Evolutionary conservation across 352 stramenopile species (phyloP).

Genomic region (Phytophthora melonis): DNA sequence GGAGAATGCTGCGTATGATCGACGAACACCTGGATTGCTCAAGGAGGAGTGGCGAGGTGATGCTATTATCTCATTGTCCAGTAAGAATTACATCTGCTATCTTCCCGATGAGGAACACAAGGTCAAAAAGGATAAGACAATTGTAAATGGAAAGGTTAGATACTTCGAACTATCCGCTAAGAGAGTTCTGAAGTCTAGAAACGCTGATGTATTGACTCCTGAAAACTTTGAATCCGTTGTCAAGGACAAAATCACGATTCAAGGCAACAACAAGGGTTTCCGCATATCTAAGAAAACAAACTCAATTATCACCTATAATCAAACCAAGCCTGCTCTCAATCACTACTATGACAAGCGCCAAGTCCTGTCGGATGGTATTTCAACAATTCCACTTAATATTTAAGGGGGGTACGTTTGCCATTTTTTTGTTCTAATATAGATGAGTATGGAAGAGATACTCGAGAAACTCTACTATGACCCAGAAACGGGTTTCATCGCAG

Average conservation of each 20-base stretch:
- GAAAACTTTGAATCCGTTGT: not conserved
- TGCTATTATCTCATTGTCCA: too few species aligned
- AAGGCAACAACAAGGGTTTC: not conserved
- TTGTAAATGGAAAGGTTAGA: too few species aligned
- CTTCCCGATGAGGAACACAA: slow-evolving; percentile 1
- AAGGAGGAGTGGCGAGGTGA: too few species aligned
- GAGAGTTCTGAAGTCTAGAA: not conserved
- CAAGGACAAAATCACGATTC: not conserved
- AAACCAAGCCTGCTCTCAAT: too few species aligned
- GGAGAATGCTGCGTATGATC: too few species aligned
- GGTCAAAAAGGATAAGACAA: not conserved
- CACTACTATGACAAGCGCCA: too few species aligned
- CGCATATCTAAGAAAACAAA: not conserved
- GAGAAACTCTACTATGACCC: not conserved
- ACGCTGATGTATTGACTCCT: not conserved
- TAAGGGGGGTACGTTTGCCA: too few species aligned
- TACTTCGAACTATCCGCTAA: not conserved
- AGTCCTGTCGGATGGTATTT: too few species aligned
- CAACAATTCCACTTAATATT: too few species aligned
- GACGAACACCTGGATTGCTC: too few species aligned
- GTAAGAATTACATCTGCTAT: slow-evolving; percentile 11
- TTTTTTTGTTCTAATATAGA: too few species aligned
- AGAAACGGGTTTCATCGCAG: not conserved
- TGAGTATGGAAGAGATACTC: too few species aligned
- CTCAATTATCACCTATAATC: not conserved